Base-by-base conservation (phyloP, 2,329 filamentous ascomycete genomes). In the Fonsecaea erecta region DNA sequence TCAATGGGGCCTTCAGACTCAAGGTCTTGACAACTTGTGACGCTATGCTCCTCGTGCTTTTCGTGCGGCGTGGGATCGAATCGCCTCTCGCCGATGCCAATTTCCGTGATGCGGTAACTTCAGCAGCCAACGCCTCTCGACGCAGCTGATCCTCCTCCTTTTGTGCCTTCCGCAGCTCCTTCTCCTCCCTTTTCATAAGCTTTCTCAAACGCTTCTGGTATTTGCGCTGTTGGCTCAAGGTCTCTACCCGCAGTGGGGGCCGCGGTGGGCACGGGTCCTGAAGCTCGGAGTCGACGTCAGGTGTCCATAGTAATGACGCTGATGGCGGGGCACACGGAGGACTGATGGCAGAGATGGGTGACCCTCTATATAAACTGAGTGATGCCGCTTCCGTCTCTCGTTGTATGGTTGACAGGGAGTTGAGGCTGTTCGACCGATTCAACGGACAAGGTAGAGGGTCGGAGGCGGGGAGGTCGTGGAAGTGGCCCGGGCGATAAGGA, bases 321-420 rank as follows among this genome's bases (percentile, higher is more conserved):
- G 40, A 54, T 12, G 32, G 34, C 24, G 54, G 57, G 18, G 34
- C 34, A 52, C 51, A 60, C 14, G 57, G 51, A 43, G 54, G 65
- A 30, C 63, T 60, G 40, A 67, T 66, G 14, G 66, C 59, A 34
- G 68, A 70, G 11, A 70, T 67, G 1, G 68, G 68, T 12, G 68
- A 70, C 24, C 61, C 66, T 64, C 66, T 59, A 21, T 68, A 67
- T 18, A 60, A 52, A 28, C 66, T 67, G 37, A 65, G 57, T 9
- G 66, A 53, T 2, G 66, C 66, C n/a, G 66, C 66, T 52, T 70
- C 68, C 52, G 52, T 46, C 32, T 65, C 63, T 26, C 68, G 66
- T 28, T 69, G 67, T 21, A 67, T 28, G 6, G 66, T 70, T 8
- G 68, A 70, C 35, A 68, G 37, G 3, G 68, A 70, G 56, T 68